Percentiles rank a stretch among this genome's conserved stretches.
phyloP scores from a whole-genome alignment of 495 filamentous ascomycete species.

The Trichocladium antarcticum region DNA sequence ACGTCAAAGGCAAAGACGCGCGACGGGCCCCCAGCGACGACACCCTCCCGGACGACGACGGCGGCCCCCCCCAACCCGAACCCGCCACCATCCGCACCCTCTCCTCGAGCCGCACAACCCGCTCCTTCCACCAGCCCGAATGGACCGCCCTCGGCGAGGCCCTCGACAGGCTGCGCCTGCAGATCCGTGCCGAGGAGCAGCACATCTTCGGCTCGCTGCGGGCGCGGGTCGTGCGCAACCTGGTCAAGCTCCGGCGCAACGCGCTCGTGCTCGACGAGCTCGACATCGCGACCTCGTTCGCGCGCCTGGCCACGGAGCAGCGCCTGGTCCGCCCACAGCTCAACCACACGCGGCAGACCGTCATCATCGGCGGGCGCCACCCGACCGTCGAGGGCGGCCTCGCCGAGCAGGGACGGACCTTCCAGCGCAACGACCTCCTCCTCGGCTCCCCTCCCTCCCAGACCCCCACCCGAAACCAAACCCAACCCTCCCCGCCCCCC shows the following conservation, averaged over 20 bases:
- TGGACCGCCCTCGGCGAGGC: slow-evolving; percentile 71
- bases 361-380: slow-evolving; percentile 73
- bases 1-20: slow-evolving; percentile 75
- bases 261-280: slow-evolving; percentile 83
- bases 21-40: slow-evolving; percentile 8
- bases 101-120: slow-evolving; percentile 69
- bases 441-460: slow-evolving; percentile 36
- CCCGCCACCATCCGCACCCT: slow-evolving; percentile 53
- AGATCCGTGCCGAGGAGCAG: slow-evolving; percentile 71
- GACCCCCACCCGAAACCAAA: too few relatives aligned
- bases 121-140: slow-evolving; percentile 68
- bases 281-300: slow-evolving; percentile 77
- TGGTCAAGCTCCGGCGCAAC: slow-evolving; percentile 77
- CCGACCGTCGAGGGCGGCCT: slow-evolving; percentile 79
- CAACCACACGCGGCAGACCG: slow-evolving; percentile 36
- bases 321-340: slow-evolving; percentile 62
- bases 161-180: slow-evolving; percentile 60
- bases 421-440: slow-evolving; percentile 79
- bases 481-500: too few relatives aligned
- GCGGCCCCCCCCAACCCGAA: slow-evolving; percentile 16
- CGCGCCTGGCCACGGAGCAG: slow-evolving; percentile 62
- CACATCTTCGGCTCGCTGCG: slow-evolving; percentile 60
- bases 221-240: slow-evolving; percentile 59
- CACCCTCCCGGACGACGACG: background rate
- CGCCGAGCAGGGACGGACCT: slow-evolving; percentile 65